Evolutionary conservation across 73 alveolate genomes (phyloP).

Genomic region (Halteria grandinella): DNA sequence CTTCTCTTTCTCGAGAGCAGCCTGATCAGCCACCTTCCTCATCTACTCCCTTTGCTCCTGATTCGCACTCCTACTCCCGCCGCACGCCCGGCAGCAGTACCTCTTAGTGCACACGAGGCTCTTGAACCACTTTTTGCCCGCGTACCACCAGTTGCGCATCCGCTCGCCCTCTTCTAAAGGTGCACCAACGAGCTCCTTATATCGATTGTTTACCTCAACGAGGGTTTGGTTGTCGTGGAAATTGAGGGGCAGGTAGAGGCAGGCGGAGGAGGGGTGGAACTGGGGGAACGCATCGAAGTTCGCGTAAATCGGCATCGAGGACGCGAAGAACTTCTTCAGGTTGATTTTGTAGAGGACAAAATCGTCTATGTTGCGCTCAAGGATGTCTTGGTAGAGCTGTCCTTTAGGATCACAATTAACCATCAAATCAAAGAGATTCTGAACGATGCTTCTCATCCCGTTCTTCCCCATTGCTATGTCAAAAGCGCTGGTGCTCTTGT

Average conservation of each 20-base stretch:
- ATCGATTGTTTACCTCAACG: not conserved
- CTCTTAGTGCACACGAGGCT: too few species aligned
- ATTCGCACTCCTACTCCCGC: too few species aligned
- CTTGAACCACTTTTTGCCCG: too few species aligned
- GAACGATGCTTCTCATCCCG: not conserved
- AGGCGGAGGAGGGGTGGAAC: not conserved
- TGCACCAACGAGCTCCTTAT: not conserved
- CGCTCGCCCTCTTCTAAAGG: not conserved
- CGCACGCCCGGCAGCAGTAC: too few species aligned
- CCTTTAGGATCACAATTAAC: not conserved
- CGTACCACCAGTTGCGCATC: too few species aligned
- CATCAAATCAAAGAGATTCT: not conserved
- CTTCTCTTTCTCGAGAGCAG: too few species aligned
- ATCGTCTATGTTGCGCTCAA: not conserved
- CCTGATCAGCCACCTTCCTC: too few species aligned
- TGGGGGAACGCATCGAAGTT: not conserved
- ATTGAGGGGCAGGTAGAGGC: not conserved
- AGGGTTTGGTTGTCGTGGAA: not conserved
- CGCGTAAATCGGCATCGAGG: not conserved
- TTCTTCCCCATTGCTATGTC: slow-evolving; percentile 15
- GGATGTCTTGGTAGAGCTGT: not conserved
- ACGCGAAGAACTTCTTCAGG: slow-evolving; percentile 27
- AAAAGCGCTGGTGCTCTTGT: slow-evolving; percentile 6
- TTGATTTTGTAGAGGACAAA: slow-evolving; percentile 1
- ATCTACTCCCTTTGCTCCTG: too few species aligned